Conservation (phyloP, 768 basidiomycete genomes). For the Trametopsis cervina region DNA sequence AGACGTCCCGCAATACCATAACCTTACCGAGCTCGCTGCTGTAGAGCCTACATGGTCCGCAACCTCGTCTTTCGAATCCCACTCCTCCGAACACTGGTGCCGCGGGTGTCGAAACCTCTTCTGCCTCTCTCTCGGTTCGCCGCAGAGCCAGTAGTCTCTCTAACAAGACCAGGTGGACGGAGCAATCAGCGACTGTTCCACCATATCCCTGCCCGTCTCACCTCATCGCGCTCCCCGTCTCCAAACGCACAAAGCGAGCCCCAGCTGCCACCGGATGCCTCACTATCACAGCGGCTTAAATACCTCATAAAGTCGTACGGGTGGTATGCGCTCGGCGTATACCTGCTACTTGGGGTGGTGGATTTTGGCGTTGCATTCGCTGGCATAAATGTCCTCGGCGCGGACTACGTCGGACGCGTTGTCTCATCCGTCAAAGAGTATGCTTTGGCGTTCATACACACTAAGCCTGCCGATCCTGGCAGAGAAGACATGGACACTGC, state of each 20-base stretch:
- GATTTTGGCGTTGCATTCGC: constrained; percentile 86
- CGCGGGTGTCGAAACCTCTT: constrained; percentile 36
- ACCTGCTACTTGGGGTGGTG: constrained; percentile 60
- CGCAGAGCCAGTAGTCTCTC: constrained; percentile 22
- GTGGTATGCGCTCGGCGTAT: constrained; percentile 93
- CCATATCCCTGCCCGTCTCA: constrained; percentile 40
- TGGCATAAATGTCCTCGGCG: constrained; percentile 80
- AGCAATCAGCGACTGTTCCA: constrained; percentile 41
- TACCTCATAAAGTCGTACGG: constrained; percentile 88
- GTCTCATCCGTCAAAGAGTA: constrained; percentile 49
- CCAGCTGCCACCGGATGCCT: constrained; percentile 38
- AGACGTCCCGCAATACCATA: no score
- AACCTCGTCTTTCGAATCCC: constrained; percentile 38
- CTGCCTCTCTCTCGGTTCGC: constrained; percentile 40
- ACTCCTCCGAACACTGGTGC: constrained; percentile 38
- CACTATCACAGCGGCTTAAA: constrained; percentile 67
- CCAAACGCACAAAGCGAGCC: constrained; percentile 20
- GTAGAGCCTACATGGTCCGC: constrained; percentile 19
- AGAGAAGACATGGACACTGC: constrained; percentile 52
- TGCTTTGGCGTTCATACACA: constrained; percentile 37
- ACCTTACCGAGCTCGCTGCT: no score
- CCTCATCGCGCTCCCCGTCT: constrained; percentile 31
- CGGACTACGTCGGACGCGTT: constrained; percentile 78
- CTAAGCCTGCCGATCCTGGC: constrained; percentile 59
- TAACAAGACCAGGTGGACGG: constrained; percentile 25